Base-by-base conservation (phyloP, 306 rosid genomes). In the Boehmeria nivea region DNA sequence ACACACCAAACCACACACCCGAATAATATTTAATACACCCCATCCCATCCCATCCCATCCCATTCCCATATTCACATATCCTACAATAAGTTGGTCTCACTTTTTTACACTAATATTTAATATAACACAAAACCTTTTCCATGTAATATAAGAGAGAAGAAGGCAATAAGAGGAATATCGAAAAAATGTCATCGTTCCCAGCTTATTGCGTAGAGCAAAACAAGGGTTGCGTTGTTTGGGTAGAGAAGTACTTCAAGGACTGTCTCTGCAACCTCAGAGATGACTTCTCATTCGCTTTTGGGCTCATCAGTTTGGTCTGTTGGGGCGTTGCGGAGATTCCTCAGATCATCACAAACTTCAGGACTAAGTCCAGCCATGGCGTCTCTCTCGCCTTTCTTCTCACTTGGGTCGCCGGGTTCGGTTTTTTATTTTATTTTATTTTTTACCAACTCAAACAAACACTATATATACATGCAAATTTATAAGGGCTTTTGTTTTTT, bases 281-380 rank as follows among this genome's bases (percentile, higher is more conserved):
- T 46, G 89, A 84, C 0, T 63, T 82, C 8, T 91, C 99, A 0
- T 91, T 91, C 48, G 76, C 40, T 1, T 81, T 84, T 0, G 99
- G 99, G 0, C 53, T 91, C 20, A 33, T 71, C 2, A 84, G 99
- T 43, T 64, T 91, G 8, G 48, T 81, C 0, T 82, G 85, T 54
- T 91, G 99, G 99, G 96, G 87, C 0, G 77, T 82, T 0, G 99
- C 99, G 0, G 99, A 91, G 67, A 79, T 91, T 39, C 99, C 96
- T 64, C 99, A 91, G 66, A 82, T 91, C 34, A 55, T 91, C 45
- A 87, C 96, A 79, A 91, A 91, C 46, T 91, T 87, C 43, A 86
- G 23, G 8, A 61, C 89, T 15, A 91, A 91, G 72, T 84, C 96
- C 39, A 81, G 83, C 73, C 93, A 87, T 50, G 99, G 99, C 12